Percentiles rank a stretch among this genome's conserved stretches.
Conservation (phyloP, 805 yeast genomes). For the Yamadazyma endophytica region DNA sequence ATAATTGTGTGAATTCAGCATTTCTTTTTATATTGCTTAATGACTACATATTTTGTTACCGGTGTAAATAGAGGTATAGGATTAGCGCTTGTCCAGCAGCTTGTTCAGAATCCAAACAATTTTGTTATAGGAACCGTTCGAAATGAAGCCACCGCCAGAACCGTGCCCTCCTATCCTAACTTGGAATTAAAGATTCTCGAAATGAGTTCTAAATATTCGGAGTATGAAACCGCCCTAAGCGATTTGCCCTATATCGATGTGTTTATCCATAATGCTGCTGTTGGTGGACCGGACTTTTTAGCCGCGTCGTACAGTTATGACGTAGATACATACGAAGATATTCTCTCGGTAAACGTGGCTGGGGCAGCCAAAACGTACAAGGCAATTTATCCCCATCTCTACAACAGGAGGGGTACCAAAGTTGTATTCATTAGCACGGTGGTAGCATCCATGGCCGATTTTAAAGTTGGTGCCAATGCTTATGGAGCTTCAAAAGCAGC, state of each 20-base stretch:
- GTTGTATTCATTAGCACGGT: constrained; percentile 21
- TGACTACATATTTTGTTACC: constrained; percentile 8
- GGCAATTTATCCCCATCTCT: constrained; percentile 22
- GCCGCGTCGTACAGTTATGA: constrained; percentile 2
- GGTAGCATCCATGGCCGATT: constrained; percentile 8
- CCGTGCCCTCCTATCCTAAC: too few relatives aligned
- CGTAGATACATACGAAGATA: constrained; percentile 4
- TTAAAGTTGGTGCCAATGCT: constrained; percentile 8
- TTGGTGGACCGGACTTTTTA: not conserved
- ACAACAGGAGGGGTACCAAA: constrained; percentile 15
- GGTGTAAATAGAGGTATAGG: constrained; percentile 10
- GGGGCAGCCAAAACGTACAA: constrained; percentile 15
- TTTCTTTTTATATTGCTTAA: too few relatives aligned
- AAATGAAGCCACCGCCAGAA: constrained; percentile 8
- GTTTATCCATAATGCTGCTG: constrained; percentile 9
- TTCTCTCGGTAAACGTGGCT: constrained; percentile 6
- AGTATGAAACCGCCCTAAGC: too few relatives aligned
- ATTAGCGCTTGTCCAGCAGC: constrained; percentile 1
- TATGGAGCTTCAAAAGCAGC: constrained; percentile 37
- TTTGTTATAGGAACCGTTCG: constrained; percentile 7
- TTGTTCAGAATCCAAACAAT: constrained; percentile 2
- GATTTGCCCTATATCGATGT: constrained; percentile 17
- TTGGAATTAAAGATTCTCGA: too few relatives aligned
- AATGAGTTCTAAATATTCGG: too few relatives aligned
- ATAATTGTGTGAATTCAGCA: too few relatives aligned